Conservation (phyloP, 495 filamentous ascomycete species). For the Entonaema liquescens region DNA sequence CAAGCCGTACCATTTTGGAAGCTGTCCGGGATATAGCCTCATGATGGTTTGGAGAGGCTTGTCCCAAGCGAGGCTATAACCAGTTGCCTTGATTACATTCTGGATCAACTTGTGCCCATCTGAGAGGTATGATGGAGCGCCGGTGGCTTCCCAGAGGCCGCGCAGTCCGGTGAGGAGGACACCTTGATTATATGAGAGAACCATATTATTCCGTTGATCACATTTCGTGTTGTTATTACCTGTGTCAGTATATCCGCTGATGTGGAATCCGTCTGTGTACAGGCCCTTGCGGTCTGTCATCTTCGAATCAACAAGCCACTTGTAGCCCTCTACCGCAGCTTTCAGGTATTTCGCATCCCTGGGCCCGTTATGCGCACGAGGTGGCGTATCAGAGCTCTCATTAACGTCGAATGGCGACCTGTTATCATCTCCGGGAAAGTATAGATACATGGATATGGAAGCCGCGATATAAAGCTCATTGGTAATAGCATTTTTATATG, state of each 20-base stretch:
- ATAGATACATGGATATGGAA: constrained; percentile 87
- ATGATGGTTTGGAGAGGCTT: constrained; percentile 46
- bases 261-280: constrained; percentile 91
- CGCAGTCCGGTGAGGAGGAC: constrained; percentile 87
- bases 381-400: not conserved
- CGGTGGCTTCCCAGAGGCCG: constrained; percentile 80
- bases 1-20: constrained; percentile 73
- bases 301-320: constrained; percentile 78
- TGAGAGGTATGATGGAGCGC: constrained; percentile 68
- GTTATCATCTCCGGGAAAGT: constrained; percentile 83
- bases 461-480: constrained; percentile 91
- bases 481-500: constrained; percentile 98
- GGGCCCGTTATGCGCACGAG: constrained; percentile 35
- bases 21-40: constrained; percentile 25
- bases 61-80: constrained; percentile 63
- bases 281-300: constrained; percentile 86
- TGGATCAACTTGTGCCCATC: constrained; percentile 81
- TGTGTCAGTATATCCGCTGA: constrained; percentile 67
- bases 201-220: constrained; percentile 83
- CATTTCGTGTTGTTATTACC: constrained; percentile 67
- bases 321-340: constrained; percentile 79
- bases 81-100: constrained; percentile 78
- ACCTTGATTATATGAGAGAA: constrained; percentile 97
- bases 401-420: constrained; percentile 68
- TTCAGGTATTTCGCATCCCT: constrained; percentile 73